Evolutionary conservation across 495 filamentous ascomycete genomes (phyloP), one percentile per base, ranked within the genome.

Genomic region (Podospora bellae-mahoneyi): DNA sequence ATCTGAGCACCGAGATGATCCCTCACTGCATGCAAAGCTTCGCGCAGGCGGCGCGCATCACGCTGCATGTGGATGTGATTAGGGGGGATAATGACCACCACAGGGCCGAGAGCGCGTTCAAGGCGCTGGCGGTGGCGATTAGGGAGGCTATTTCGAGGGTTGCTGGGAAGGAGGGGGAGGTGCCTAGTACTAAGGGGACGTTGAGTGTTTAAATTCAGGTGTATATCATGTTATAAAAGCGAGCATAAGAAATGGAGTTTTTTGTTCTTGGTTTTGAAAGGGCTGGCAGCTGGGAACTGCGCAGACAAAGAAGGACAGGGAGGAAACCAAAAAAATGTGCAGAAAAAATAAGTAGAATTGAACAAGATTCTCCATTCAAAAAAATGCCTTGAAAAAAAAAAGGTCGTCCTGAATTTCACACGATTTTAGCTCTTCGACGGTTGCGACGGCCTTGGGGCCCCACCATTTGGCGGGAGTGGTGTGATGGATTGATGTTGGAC

Each of bases 61-160:
- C 95, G 32, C 76, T 98, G 79, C 95, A 99, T 82, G 91, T 98
- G 61, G 92, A 97, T 77, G 92, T 90, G 75, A 74, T 96, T 57
- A 84, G 90, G 64, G 95, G 95, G 28, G 86, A 91, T 60, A 99
- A 98, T 79, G 96, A 99, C 79, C 95, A 99, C 79, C 95, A 98
- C 78, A 83, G 93, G 63, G 96, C 95, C 30, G 95, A 99, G 86
- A 94, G 91, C 75, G 95, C 95, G 57, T 98, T 99, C 77, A 99
- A 99, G 86, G 96, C 96, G 64, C 78, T 97, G 68, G 95, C 95
- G 0, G 87, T 95, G 62, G 95, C 95, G 4, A 83, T 95, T 26
- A 82, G 88, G 69, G 84, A 84, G 76, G 95, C 95, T 54, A 93
- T 88, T 63, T 85, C 83, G 65, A 82, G 88, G 73, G 86, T 95